Conservation (phyloP, 2,329 filamentous ascomycete genomes). For the Cladophialophora carrionii region DNA sequence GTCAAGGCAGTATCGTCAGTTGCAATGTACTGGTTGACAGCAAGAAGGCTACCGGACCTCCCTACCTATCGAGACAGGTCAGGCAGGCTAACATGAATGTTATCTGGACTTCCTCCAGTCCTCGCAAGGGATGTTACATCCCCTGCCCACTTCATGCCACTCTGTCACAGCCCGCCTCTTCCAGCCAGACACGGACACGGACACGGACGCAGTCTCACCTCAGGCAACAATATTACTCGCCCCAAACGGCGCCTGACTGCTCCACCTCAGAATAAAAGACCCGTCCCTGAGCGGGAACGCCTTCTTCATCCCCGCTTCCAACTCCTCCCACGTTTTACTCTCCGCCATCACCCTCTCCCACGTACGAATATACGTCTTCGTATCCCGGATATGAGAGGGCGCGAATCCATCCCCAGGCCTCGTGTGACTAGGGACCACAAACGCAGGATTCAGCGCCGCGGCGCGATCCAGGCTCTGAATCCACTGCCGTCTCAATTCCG, state of each 20-base stretch:
- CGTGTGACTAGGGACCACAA: conserved; percentile 43
- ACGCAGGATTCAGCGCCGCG: conserved; percentile 40
- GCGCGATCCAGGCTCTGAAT: conserved; percentile 41
- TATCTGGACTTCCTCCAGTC: neutral
- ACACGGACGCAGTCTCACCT: neutral
- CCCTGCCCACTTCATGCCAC: neutral
- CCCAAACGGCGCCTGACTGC: conserved; percentile 17
- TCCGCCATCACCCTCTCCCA: conserved; percentile 23
- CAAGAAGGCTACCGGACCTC: neutral
- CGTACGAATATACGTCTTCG: conserved; percentile 40
- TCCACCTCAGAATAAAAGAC: conserved; percentile 20
- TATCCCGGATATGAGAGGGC: conserved; percentile 37
- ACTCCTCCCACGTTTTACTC: conserved; percentile 13
- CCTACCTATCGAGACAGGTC: no score
- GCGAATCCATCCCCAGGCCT: conserved; percentile 40
- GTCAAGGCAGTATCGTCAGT: neutral
- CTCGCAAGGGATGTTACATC: neutral
- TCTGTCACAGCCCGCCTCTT: neutral
- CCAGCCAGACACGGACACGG: neutral
- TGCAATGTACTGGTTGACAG: neutral
- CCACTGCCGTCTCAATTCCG: conserved; percentile 43
- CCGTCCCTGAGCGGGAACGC: conserved; percentile 12
- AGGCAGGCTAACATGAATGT: neutral
- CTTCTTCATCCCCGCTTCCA: conserved; percentile 16
- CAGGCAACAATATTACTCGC: neutral